Evolutionary conservation across 768 basidiomycete species (phyloP).

Genomic region (Xerocomellus amylosporus): DNA sequence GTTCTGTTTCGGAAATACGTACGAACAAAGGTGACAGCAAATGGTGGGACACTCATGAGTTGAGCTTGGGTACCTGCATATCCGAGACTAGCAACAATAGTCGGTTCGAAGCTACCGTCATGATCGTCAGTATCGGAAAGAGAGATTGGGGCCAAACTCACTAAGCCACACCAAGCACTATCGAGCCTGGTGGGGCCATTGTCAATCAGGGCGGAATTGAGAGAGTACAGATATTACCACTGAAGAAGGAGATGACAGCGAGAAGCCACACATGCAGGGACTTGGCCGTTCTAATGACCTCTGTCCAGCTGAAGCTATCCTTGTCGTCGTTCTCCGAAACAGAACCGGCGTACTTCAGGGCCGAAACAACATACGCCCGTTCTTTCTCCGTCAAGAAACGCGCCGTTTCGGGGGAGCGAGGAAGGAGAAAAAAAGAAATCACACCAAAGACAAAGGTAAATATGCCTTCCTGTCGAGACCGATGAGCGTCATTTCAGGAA

Average conservation of each 20-base stretch:
- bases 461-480: conserved; percentile 46
- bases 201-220: neutral
- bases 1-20: conserved; percentile 34
- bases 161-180: conserved; percentile 22
- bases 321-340: conserved; percentile 39
- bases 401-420: conserved; percentile 42
- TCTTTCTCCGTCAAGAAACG: conserved; percentile 52
- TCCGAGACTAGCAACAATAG: conserved; percentile 64
- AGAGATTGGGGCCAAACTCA: conserved; percentile 15
- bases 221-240: conserved; percentile 32
- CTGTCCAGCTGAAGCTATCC: conserved; percentile 55
- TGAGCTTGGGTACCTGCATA: conserved; percentile 53
- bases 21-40: conserved; percentile 19
- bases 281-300: conserved; percentile 47
- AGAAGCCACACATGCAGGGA: conserved; percentile 57
- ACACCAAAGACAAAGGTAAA: conserved; percentile 62
- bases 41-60: conserved; percentile 53
- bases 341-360: conserved; percentile 25
- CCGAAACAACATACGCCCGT: conserved; percentile 41
- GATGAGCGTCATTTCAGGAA: neutral
- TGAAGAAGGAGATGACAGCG: conserved; percentile 49
- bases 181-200: conserved; percentile 13
- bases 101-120: conserved; percentile 57
- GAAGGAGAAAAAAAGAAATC: conserved; percentile 47
- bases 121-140: conserved; percentile 36